Conservation (phyloP, 169 alveolate species). For the Cryptosporidium ryanae region DNA sequence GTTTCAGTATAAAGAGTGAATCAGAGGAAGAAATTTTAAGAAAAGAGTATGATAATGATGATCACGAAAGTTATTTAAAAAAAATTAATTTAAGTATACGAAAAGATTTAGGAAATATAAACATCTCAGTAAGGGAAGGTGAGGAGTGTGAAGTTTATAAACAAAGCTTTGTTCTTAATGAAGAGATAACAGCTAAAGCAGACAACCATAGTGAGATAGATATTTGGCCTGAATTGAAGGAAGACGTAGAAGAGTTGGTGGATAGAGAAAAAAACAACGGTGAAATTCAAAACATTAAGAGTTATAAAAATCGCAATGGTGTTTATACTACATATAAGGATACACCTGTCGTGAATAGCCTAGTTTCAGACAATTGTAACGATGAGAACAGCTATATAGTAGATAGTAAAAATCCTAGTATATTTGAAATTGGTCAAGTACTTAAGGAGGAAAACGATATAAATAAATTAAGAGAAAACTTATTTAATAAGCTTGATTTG, state of each 20-base stretch:
- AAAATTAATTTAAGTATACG: no score
- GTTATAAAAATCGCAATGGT: neutral
- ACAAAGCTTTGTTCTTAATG: neutral
- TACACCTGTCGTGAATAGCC: neutral
- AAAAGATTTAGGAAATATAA: no score
- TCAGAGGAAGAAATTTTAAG: no score
- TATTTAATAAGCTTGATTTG: slow-evolving; percentile 19
- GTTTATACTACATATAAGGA: neutral
- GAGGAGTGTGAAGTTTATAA: no score
- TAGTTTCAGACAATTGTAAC: neutral
- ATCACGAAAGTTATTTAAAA: no score
- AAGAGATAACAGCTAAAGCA: neutral
- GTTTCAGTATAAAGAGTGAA: no score
- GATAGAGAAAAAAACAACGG: slow-evolving; percentile 17
- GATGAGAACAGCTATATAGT: neutral
- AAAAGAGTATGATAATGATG: no score
- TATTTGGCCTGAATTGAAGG: neutral
- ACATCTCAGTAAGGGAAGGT: no score
- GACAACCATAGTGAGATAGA: neutral
- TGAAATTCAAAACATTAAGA: neutral
- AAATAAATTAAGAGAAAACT: slow-evolving; percentile 10
- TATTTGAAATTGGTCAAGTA: neutral
- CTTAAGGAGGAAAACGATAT: slow-evolving; percentile 19
- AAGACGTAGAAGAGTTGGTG: neutral
- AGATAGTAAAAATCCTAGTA: neutral